Percentiles rank a stretch among this genome's conserved stretches.
Evolutionary conservation across 1,284 basidiomycete species (phyloP).

Genomic region (Ceratobasidium sp.): DNA sequence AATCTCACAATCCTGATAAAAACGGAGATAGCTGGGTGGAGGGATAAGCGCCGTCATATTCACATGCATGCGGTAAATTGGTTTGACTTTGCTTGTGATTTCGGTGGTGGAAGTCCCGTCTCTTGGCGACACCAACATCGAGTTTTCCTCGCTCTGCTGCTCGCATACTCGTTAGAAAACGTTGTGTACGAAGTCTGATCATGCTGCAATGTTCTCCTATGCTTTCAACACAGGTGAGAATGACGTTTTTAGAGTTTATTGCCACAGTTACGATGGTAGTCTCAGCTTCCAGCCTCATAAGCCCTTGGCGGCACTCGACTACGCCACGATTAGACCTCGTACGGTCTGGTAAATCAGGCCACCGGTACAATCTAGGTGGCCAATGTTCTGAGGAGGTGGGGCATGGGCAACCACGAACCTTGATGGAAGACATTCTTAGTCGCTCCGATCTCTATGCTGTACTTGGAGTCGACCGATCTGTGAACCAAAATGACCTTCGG

Average conservation of each 20-base stretch:
- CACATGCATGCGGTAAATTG: conserved; percentile 39
- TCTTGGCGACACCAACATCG: conserved; percentile 12
- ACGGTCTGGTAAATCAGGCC: background rate
- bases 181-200: background rate
- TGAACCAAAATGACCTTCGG: conserved; percentile 75
- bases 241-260: background rate
- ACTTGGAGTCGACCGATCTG: conserved; percentile 70
- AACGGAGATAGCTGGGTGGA: background rate
- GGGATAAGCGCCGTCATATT: conserved; percentile 13
- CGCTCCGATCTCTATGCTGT: conserved; percentile 78
- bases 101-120: background rate
- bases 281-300: conserved; percentile 43
- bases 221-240: conserved; percentile 36
- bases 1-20: no score
- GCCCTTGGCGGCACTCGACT: conserved; percentile 27
- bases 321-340: conserved; percentile 7
- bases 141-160: background rate
- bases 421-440: conserved; percentile 68
- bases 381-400: background rate
- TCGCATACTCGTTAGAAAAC: background rate
- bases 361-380: background rate
- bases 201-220: conserved; percentile 43
- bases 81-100: conserved; percentile 31
- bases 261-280: background rate
- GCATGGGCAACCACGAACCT: conserved; percentile 10